Evolutionary conservation across 441 rosid genomes (phyloP), one percentile per base, ranked within the genome.

Genomic region (Populus hybrid): DNA sequence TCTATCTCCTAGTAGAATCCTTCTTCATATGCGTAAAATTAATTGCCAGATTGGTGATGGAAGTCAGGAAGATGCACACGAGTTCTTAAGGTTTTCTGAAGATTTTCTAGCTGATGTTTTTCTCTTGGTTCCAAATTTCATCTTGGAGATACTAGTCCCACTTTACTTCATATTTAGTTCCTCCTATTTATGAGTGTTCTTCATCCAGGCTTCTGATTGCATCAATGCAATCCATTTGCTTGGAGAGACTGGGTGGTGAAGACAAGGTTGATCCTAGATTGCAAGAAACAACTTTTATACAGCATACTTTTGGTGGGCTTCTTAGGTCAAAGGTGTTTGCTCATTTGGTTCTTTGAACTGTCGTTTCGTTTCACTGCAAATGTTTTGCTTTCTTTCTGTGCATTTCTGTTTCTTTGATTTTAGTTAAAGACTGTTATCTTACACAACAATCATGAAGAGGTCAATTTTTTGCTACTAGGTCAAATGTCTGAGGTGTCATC

Each of bases 61-160:
- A 75, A 93, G 93, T 82, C 97, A 92, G 81, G 97, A 93, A 90
- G 98, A 93, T 86, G 98, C 98, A 50, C 98, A 93, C 77, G 98
- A 93, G 74, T 93, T 92, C 87, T 82, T 92, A 87, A 92, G 98
- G 98, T 93, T 61, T 63, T 50, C 35, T 24, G 40, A 71, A 26
- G 23, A 56, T 78, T 64, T 73, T 20, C 42, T 71, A 28, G 69
- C 65, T 59, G 73, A 21, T 77, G 35, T 78, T 81, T 9, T 73
- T 24, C 20, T 29, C 66, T 64, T 53, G 53, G 68, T 36, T 76
- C 71, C 3, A 42, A 16, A 20, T 74, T 71, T 71, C 26, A 71
- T 69, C n/a, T 35, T 64, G 23, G 59, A 31, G 67, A 64, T 73
- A 10, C 35, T 73, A 10, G 16, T 69, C 79, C 42, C 7, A 20